Conservation (phyloP, 495 filamentous ascomycete species). For the Saxophila tyrrhenica region DNA sequence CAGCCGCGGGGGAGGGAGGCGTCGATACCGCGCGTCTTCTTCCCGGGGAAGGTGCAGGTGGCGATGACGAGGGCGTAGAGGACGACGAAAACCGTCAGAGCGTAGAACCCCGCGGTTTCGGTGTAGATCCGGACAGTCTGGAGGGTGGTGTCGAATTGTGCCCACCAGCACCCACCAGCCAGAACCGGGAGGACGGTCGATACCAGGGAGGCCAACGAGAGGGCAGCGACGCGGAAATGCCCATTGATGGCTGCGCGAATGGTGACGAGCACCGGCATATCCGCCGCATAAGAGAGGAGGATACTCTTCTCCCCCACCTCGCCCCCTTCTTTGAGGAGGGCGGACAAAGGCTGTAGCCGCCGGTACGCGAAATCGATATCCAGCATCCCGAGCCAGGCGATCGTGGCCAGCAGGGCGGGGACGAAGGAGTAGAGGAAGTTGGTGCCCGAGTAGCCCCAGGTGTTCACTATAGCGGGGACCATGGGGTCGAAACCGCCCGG, state of each 20-base stretch:
- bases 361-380: conserved; percentile 65
- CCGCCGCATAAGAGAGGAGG: conserved; percentile 60
- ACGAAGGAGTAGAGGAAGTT: conserved; percentile 85
- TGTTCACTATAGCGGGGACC: conserved; percentile 47
- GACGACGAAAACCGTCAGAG: conserved; percentile 52
- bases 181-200: conserved; percentile 62
- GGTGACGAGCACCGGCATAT: conserved; percentile 52
- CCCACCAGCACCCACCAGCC: conserved; percentile 70
- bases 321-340: conserved; percentile 46
- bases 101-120: conserved; percentile 54
- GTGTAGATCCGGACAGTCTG: conserved; percentile 55
- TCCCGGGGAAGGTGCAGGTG: conserved; percentile 18
- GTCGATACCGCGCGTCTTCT: conserved; percentile 39
- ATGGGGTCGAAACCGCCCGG: conserved; percentile 55
- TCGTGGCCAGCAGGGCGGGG: conserved; percentile 61
- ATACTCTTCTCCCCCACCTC: conserved; percentile 55
- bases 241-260: conserved; percentile 49
- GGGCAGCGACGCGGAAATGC: conserved; percentile 59
- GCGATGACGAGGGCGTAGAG: conserved; percentile 44
- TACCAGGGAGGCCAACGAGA: conserved; percentile 53
- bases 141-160: conserved; percentile 47
- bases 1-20: conserved; percentile 39
- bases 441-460: conserved; percentile 63
- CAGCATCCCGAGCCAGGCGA: conserved; percentile 68
- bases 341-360: conserved; percentile 62